Evolutionary conservation across 139 green algal genomes (phyloP).

Genomic region (Picochlorum sp.): DNA sequence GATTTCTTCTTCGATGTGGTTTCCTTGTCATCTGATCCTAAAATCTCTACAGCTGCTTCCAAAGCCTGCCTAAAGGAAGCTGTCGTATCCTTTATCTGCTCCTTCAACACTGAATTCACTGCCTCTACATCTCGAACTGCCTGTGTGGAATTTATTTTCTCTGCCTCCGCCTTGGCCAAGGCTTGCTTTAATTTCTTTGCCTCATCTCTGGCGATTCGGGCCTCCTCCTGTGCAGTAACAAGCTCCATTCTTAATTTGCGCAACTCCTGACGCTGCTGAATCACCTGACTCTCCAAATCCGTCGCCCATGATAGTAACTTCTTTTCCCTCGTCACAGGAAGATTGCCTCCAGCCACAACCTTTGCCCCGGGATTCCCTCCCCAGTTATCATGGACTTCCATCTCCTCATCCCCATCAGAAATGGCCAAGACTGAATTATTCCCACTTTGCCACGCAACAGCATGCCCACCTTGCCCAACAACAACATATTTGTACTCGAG

Average conservation of each 20-base stretch:
- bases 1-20: conserved; percentile 1
- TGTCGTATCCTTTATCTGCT: conserved; percentile 32
- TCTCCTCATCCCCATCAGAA: conserved; percentile 13
- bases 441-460: conserved; percentile 40
- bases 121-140: conserved; percentile 17
- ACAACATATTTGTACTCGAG: conserved; percentile 55
- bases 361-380: conserved; percentile 32
- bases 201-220: conserved; percentile 9
- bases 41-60: conserved; percentile 18
- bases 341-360: conserved; percentile 20
- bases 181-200: conserved; percentile 8
- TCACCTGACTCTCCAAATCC: conserved; percentile 32
- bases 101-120: conserved; percentile 27
- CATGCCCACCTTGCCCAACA: conserved; percentile 23
- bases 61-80: conserved; percentile 32
- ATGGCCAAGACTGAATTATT: conserved; percentile 53
- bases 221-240: conserved; percentile 32
- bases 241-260: conserved; percentile 36
- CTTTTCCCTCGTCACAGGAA: conserved; percentile 29
- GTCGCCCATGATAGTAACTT: conserved; percentile 37
- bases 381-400: conserved; percentile 54
- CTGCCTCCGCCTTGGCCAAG: conserved; percentile 24
- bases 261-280: conserved; percentile 36
- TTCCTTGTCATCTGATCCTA: conserved; percentile 10
- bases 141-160: conserved; percentile 4